Percentiles rank a stretch among this genome's conserved stretches.
These are phyloP conservation scores for Epichloe festucae DNA, from an alignment of 2,329 filamentous ascomycete genomes.

Conservation along the genomic window DNA sequence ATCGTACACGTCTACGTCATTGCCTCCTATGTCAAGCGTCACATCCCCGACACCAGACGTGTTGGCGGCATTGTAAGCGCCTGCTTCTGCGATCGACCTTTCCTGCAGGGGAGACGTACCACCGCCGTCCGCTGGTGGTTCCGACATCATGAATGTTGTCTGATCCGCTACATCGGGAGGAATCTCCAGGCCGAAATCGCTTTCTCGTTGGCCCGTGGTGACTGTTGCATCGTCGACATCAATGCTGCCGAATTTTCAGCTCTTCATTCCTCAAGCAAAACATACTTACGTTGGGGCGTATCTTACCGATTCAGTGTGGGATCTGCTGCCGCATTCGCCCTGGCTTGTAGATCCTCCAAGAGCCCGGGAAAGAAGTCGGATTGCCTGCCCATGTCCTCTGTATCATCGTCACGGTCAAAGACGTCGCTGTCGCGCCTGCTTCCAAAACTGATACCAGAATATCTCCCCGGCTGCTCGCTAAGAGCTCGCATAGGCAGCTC, in stretches of 20 bases:
- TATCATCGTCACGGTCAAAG: constrained; percentile 23
- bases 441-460: constrained; percentile 41
- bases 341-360: constrained; percentile 29
- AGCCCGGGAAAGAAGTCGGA: constrained; percentile 41
- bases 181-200: constrained; percentile 38
- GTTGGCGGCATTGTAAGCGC: not conserved
- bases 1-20: not conserved
- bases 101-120: constrained; percentile 12
- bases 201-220: constrained; percentile 28
- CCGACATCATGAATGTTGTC: constrained; percentile 37
- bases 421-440: constrained; percentile 42
- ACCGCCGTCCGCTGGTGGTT: constrained; percentile 17
- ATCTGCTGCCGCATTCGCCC: constrained; percentile 22
- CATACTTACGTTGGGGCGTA: no score
- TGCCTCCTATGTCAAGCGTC: constrained; percentile 3
- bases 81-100: not conserved
- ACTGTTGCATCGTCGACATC: constrained; percentile 28
- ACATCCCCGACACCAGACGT: constrained; percentile 4
- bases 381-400: constrained; percentile 30
- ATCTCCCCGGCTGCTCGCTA: constrained; percentile 30
- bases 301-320: constrained; percentile 32
- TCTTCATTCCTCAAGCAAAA: not conserved
- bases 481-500: constrained; percentile 43
- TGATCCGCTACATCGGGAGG: constrained; percentile 34
- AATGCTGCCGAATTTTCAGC: constrained; percentile 13